Base-by-base conservation (phyloP, 2,329 filamentous ascomycete genomes). In the Chaetomiaceae sp. region DNA sequence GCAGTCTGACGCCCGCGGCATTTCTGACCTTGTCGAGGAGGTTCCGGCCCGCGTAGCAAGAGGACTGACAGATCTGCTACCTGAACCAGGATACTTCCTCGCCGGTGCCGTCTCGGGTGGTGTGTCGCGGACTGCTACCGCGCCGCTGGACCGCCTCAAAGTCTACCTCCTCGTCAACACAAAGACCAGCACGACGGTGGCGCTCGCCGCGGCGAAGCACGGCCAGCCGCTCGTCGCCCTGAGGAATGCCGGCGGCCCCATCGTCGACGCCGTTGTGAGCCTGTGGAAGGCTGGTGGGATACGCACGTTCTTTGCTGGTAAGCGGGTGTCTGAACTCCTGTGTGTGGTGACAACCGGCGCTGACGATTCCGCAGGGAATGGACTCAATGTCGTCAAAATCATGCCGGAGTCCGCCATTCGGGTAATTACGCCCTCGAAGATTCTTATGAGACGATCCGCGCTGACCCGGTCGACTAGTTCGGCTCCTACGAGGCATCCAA, bases 321-420 rank as follows among this genome's bases (percentile, higher is more conserved):
- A 65, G 82, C 10, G 55, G 24, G 26, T 12, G n/a, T 14, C 14
- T 6, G 14, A 14, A 7, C 20, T n/a, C 6, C 7, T 48, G 4
- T 35, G 24, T 17, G 30, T 9, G 6, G 14, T 2, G 9, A n/a
- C 18, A 10, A 9, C 18, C 15, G 27, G 27, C 27, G 38, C 47
- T 52, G 17, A 56, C 46, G 35, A 35, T 38, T 29, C n/a, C 9
- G 20, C 57, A 95, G 90, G 93, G 30, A 98, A 98, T 61, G 93
- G 93, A 3, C 73, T 98, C 57, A 98, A 98, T 58, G 89, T 98
- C 3, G 67, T 96, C 60, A 98, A 98, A 67, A 93, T 98, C 50
- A 95, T 97, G 88, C 93, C 93, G 0, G 93, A 98, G 69, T 96
- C 91, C 22, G 91, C 93, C 20, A 95, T 98, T 63, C 95, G 96